phyloP scores from a whole-genome alignment of 2,329 filamentous ascomycete species.

The Capronia coronata region DNA sequence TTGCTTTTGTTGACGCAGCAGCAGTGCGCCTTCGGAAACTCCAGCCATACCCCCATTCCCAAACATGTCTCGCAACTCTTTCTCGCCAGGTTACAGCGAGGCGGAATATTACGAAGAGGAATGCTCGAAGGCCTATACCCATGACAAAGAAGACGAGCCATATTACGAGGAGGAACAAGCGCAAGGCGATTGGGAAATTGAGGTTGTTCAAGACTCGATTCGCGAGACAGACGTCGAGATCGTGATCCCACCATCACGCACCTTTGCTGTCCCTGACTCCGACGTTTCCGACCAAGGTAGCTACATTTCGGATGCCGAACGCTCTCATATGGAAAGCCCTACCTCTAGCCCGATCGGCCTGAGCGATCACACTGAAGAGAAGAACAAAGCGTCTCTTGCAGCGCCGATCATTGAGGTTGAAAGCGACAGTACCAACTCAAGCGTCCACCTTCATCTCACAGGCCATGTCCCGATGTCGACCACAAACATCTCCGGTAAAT shows the following conservation, averaged over 20 bases:
- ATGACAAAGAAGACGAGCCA: not conserved
- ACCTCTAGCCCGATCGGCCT: conserved; percentile 12
- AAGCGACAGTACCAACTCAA: not conserved
- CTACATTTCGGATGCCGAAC: conserved; percentile 10
- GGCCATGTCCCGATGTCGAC: not conserved
- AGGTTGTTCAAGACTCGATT: conserved; percentile 22
- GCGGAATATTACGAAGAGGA: conserved; percentile 16
- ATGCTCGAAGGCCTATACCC: conserved; percentile 2
- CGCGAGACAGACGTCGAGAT: conserved; percentile 20
- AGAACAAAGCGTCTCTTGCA: not conserved
- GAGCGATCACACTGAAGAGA: not conserved
- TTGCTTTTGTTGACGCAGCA: too few species aligned
- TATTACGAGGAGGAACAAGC: conserved; percentile 3
- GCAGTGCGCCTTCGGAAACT: not conserved
- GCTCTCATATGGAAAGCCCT: conserved; percentile 14
- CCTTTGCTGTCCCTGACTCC: conserved; percentile 22
- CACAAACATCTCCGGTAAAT: not conserved
- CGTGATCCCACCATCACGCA: conserved; percentile 13
- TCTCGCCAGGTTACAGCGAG: conserved; percentile 37
- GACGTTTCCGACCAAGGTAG: conserved; percentile 17
- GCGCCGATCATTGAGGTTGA: not conserved
- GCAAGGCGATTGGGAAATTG: conserved; percentile 11
- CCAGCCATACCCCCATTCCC: not conserved
- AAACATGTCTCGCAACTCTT: conserved; percentile 33
- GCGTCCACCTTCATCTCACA: not conserved